Base-by-base conservation (phyloP, 2,329 filamentous ascomycete genomes). In the Magnaporthales sp. region DNA sequence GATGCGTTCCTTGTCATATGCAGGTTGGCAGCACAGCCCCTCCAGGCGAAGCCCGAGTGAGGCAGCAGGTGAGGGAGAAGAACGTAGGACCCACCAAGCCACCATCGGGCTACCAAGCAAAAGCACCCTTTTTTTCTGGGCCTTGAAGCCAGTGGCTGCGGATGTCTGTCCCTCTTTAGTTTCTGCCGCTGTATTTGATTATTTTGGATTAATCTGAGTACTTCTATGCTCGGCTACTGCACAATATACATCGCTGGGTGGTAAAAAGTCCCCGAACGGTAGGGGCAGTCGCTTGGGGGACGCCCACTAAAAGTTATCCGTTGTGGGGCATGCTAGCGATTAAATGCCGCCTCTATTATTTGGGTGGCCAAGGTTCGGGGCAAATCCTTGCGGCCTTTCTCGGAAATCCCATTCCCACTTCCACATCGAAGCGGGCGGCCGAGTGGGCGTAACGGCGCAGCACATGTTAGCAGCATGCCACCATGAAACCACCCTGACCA, bases 41-140 rank as follows among this genome's bases (percentile, higher is more conserved):
- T 58, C 54, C 54, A 58, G 54, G 54, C n/a, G 54, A 58, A 58
- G 54, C n/a, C 54, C 54, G 54, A 58, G 22, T 58, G 54, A 58
- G 54, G 54, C 54, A 22, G n/a, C 15, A 58, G 54, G 11, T 58
- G 54, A 58, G 54, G 54, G 54, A 58, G 54, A 58, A 56, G 22
- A 6, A 26, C 24, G 22, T 26, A 26, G 54, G 54, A 58, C 54
- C 54, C 54, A 58, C 54, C 8, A 58, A 58, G 54, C 22, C 54
- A 58, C 54, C 22, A 8, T 58, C 54, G n/a, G 54, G n/a, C 54
- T 22, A 26, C 22, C 54, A 11, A 26, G 54, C 54, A 22, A 58
- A 22, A 9, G 13, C n/a, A 11, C n/a, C n/a, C 15, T 46, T 46
- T 46, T 46, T 6, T 46, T 46, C 38, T 46, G n/a, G n/a, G n/a